Percentiles rank a stretch among this genome's conserved stretches.
Conservation (phyloP, 2,329 filamentous ascomycete species). For the Venturia nashicola region DNA sequence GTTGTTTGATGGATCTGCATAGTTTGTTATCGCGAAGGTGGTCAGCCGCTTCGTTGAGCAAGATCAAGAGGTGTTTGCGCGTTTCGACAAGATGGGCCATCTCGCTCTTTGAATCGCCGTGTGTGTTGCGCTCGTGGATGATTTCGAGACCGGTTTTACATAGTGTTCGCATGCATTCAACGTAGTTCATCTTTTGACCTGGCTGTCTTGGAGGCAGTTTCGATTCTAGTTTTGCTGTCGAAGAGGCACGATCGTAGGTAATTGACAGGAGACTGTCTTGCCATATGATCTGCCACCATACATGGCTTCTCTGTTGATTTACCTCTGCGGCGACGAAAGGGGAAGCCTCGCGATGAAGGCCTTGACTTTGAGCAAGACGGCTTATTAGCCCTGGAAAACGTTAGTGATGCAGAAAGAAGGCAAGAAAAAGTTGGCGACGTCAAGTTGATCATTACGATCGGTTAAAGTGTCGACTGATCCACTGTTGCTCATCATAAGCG, state of each 20-base stretch:
- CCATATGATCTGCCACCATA: constrained; percentile 51
- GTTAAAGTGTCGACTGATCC: too few species aligned
- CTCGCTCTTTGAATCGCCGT: constrained; percentile 39
- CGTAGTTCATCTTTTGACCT: constrained; percentile 39
- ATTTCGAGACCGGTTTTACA: constrained; percentile 49
- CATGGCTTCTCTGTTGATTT: constrained; percentile 24
- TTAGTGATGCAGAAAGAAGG: not conserved
- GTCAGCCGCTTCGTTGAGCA: constrained; percentile 45
- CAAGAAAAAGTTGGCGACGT: too few species aligned
- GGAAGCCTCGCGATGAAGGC: constrained; percentile 46
- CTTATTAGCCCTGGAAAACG: constrained; percentile 33
- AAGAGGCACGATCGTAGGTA: constrained; percentile 48
- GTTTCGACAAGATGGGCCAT: constrained; percentile 38
- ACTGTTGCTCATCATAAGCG: too few species aligned
- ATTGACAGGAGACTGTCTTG: constrained; percentile 52
- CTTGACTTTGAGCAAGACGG: constrained; percentile 47
- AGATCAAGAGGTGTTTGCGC: constrained; percentile 45
- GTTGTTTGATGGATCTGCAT: constrained; percentile 37
- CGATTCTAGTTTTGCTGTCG: constrained; percentile 36
- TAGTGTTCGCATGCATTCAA: constrained; percentile 43
- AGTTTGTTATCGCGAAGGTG: constrained; percentile 42
- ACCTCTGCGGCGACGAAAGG: constrained; percentile 37
- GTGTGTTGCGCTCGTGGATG: constrained; percentile 43
- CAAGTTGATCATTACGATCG: too few species aligned
- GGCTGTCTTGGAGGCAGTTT: constrained; percentile 28